These are phyloP conservation scores for Eucalyptus dawsonii DNA, from an alignment of 345 rosid genomes.

Conservation along the genomic window DNA sequence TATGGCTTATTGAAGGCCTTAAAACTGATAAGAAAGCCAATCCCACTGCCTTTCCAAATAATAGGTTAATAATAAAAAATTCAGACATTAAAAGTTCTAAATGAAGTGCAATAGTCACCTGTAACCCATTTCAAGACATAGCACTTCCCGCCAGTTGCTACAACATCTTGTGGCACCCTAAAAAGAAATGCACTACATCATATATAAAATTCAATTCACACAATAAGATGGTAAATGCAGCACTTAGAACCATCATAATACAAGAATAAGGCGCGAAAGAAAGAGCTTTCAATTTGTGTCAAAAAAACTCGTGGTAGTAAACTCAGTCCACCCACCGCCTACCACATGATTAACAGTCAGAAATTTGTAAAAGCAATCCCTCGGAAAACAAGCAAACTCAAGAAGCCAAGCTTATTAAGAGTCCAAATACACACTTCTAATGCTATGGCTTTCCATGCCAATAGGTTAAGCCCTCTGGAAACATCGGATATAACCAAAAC, in stretches of 20 bases:
- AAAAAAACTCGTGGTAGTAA: neutral
- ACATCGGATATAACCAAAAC: neutral
- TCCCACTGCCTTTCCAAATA: neutral
- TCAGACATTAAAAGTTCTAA: neutral
- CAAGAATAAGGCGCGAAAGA: neutral
- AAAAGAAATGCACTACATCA: neutral
- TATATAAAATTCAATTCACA: neutral
- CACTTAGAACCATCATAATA: neutral
- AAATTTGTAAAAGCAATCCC: neutral
- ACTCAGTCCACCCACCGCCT: neutral
- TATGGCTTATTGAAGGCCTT: neutral
- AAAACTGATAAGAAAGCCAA: neutral
- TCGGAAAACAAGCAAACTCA: neutral
- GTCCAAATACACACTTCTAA: neutral
- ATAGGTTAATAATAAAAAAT: neutral
- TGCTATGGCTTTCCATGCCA: neutral
- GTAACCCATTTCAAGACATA: conserved; percentile 76
- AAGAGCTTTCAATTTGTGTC: neutral
- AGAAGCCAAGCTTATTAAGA: neutral
- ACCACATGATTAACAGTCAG: neutral
- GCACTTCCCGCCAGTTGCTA: conserved; percentile 92
- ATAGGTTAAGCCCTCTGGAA: neutral
- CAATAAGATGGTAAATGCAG: neutral
- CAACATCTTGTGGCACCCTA: conserved; percentile 98
- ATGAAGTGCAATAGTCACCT: conserved; percentile 19